These are phyloP conservation scores for Pseudonectria buxi DNA, from an alignment of 2,329 filamentous ascomycete genomes.

Conservation along the genomic window DNA sequence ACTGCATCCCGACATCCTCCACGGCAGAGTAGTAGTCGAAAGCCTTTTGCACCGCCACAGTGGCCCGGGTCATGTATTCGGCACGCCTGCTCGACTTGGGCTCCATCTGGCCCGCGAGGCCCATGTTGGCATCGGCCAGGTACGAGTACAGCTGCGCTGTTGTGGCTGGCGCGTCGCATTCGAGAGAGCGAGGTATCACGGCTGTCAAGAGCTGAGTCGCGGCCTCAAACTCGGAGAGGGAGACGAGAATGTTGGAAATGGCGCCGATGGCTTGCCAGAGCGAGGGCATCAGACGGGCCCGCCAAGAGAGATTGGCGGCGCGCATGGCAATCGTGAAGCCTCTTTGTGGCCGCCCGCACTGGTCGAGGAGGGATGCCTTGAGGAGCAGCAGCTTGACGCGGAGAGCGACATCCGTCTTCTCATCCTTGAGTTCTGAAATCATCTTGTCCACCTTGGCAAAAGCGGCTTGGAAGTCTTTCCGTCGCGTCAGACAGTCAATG, in stretches of 20 bases:
- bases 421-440: slow-evolving; percentile 35
- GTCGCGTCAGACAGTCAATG: slow-evolving; percentile 43
- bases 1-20: slow-evolving; percentile 60
- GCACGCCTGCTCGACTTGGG: slow-evolving; percentile 38
- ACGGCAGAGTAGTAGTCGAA: slow-evolving; percentile 59
- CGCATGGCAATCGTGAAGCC: slow-evolving; percentile 72
- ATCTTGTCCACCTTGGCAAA: slow-evolving; percentile 42
- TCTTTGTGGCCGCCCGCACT: slow-evolving; percentile 61
- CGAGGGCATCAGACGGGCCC: slow-evolving; percentile 58
- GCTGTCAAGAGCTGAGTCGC: slow-evolving; percentile 58
- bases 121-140: slow-evolving; percentile 73
- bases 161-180: slow-evolving; percentile 57
- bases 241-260: slow-evolving; percentile 62
- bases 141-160: slow-evolving; percentile 61
- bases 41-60: slow-evolving; percentile 55
- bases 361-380: slow-evolving; percentile 65
- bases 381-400: slow-evolving; percentile 65
- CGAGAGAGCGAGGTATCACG: slow-evolving; percentile 69
- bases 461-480: slow-evolving; percentile 41
- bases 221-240: slow-evolving; percentile 63
- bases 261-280: slow-evolving; percentile 68
- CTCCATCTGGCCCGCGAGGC: slow-evolving; percentile 55
- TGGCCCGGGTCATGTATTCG: slow-evolving; percentile 52
- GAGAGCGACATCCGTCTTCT: slow-evolving; percentile 51
- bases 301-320: slow-evolving; percentile 67